Base-by-base conservation (phyloP, 164 flowering plant genomes). In the Magnolia kwangsiensis region DNA sequence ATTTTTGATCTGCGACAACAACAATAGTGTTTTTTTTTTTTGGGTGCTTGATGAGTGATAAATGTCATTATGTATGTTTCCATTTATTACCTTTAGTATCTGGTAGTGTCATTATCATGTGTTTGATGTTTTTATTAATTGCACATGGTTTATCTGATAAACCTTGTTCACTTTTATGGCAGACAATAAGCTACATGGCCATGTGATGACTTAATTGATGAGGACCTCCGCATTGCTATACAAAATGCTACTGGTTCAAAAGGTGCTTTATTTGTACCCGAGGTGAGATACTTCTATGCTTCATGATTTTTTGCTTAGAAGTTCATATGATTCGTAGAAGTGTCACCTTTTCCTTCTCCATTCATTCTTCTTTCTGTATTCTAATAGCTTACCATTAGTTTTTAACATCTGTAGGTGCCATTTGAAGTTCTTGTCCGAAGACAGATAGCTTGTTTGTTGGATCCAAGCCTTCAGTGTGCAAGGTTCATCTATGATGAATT, bases 191-290 rank as follows among this genome's bases (percentile, higher is more conserved):
- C n/a, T n/a, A n/a, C n/a, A n/a, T n/a, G n/a, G n/a, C 99, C 99
- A 50, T 96, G 99, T 85, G 97, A 96, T 81, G 96, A 92, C 75
- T 85, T 94, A 81, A 92, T 91, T 80, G 98, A 96, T 86, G 96
- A 91, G 78, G 98, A 94, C 80, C 92, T 96, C 75, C 91, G 92
- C 31, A 94, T 93, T 74, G 94, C 98, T 45, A 91, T 96, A 75
- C 99, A 92, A 84, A 96, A 96, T 90, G 98, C 99, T 79, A 90
- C 97, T 80, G 99, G 99, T 77, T 90, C 97, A 50, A 90, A 69
- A 83, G 87, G 93, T 79, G 96, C 98, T 63, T 80, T 95, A 67
- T 96, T 96, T 90, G 96, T 92, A 37, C 98, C 99, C 8, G 96
- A 94, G 84, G 99, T 96, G 83, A 72, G 91, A 51, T 51, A 81